Evolutionary conservation across 1,139 yeast species (phyloP).

Genomic region (Maudiozyma humilis): DNA sequence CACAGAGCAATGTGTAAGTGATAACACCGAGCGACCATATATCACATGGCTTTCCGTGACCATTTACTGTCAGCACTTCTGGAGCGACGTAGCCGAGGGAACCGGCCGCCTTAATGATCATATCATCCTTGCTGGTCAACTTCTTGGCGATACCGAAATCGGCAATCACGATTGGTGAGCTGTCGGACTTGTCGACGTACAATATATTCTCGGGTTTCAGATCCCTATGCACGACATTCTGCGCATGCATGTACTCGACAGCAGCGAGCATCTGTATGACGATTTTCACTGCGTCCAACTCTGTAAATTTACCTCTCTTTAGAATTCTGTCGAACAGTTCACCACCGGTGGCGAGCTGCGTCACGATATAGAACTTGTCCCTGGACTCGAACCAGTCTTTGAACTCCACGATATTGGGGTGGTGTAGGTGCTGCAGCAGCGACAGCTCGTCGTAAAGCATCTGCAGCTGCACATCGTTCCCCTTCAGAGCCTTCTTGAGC

Average conservation of each 20-base stretch:
- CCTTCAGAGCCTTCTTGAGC: conserved; percentile 70
- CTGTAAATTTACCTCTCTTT: conserved; percentile 70
- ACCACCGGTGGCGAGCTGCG: conserved; percentile 81
- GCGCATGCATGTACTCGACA: conserved; percentile 59
- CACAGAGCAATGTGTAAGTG: conserved; percentile 81
- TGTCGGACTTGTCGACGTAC: conserved; percentile 38
- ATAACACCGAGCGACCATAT: conserved; percentile 91
- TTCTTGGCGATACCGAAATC: conserved; percentile 90
- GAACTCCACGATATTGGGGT: conserved; percentile 76
- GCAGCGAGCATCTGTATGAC: conserved; percentile 67
- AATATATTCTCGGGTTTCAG: conserved; percentile 84
- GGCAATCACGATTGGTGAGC: conserved; percentile 71
- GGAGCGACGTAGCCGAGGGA: conserved; percentile 94
- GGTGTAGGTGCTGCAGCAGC: conserved; percentile 56
- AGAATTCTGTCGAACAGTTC: conserved; percentile 82
- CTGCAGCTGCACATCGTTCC: conserved; percentile 45
- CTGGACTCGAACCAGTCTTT: conserved; percentile 84
- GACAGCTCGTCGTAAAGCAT: conserved; percentile 68
- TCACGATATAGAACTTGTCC: conserved; percentile 67
- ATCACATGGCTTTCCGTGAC: conserved; percentile 90
- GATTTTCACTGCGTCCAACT: conserved; percentile 68
- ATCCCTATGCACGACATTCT: conserved; percentile 81
- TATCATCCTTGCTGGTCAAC: conserved; percentile 48
- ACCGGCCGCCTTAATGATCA: conserved; percentile 74
- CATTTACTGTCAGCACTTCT: conserved; percentile 65